These are phyloP conservation scores for Penicillium psychrosexuale DNA, from an alignment of 2,329 filamentous ascomycete species.

Conservation along the genomic window DNA sequence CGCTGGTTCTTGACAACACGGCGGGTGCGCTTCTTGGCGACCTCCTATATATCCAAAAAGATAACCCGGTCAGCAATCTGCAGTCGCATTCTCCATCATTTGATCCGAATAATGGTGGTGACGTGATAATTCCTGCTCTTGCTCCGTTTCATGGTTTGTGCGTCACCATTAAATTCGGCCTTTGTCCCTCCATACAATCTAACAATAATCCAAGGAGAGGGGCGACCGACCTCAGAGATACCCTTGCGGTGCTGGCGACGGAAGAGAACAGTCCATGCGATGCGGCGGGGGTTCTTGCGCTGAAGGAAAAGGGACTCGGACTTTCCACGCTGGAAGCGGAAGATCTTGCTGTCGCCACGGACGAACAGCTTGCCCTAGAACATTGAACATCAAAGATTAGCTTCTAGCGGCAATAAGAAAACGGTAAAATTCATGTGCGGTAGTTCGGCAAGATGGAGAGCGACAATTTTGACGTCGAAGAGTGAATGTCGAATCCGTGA, in stretches of 20 bases:
- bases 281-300: conserved; percentile 99
- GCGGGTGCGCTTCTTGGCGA: conserved; percentile 99
- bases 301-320: conserved; percentile 99
- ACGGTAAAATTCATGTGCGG: conserved; percentile 8
- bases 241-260: conserved; percentile 99
- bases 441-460: conserved; percentile 2
- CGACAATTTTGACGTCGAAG: conserved; percentile 9
- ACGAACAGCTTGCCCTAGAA: conserved; percentile 97
- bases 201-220: conserved; percentile 22
- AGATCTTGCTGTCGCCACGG: conserved; percentile 99
- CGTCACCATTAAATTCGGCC: conserved; percentile 5
- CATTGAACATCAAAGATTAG: conserved; percentile 33
- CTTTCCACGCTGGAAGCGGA: conserved; percentile 99
- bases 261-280: conserved; percentile 98
- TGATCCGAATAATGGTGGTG: neutral
- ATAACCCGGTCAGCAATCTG: conserved; percentile 29
- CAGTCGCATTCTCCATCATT: conserved; percentile 9
- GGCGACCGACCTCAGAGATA: conserved; percentile 91
- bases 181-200: conserved; percentile 11
- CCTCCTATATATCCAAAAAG: conserved; percentile 66
- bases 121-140: conserved; percentile 14
- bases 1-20: conserved; percentile 98
- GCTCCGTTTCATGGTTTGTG: conserved; percentile 3
- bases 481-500: conserved; percentile 8
- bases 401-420: conserved; percentile 8